Conservation (phyloP, 441 rosid genomes). For the Eugenia klotzschiana region DNA sequence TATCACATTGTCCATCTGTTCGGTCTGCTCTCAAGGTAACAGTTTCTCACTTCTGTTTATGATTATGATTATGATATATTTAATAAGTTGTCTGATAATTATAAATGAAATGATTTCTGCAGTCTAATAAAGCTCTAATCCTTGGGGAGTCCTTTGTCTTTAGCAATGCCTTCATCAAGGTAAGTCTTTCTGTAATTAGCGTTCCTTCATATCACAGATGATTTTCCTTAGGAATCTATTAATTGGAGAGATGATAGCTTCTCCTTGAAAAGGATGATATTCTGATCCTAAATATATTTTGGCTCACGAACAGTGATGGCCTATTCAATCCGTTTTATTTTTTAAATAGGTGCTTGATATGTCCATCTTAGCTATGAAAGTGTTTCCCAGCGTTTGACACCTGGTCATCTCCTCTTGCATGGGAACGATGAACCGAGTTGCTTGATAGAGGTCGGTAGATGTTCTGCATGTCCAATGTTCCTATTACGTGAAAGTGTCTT, state of each 20-base stretch:
- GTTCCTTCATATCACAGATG: neutral
- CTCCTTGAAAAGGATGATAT: neutral
- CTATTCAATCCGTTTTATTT: neutral
- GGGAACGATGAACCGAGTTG: neutral
- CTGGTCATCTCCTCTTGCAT: neutral
- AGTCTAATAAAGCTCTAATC: conserved; percentile 65
- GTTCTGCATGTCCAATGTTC: neutral
- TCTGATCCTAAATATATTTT: neutral
- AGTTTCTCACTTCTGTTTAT: neutral
- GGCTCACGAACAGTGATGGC: neutral
- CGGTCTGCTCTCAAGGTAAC: conserved; percentile 68
- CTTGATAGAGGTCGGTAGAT: neutral
- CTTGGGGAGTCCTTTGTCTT: conserved; percentile 62
- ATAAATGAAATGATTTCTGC: conserved; percentile 14
- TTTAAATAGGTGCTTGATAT: neutral
- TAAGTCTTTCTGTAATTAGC: conserved; percentile 4
- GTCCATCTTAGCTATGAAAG: neutral
- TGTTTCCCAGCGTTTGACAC: neutral
- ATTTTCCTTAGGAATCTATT: neutral
- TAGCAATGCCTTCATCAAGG: conserved; percentile 78
- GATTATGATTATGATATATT: neutral
- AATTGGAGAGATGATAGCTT: neutral
- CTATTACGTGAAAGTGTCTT: neutral
- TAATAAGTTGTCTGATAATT: neutral
- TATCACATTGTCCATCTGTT: conserved; percentile 66